phyloP scores from a whole-genome alignment of 164 flowering plant genomes.

The Vitis rotundifolia region DNA sequence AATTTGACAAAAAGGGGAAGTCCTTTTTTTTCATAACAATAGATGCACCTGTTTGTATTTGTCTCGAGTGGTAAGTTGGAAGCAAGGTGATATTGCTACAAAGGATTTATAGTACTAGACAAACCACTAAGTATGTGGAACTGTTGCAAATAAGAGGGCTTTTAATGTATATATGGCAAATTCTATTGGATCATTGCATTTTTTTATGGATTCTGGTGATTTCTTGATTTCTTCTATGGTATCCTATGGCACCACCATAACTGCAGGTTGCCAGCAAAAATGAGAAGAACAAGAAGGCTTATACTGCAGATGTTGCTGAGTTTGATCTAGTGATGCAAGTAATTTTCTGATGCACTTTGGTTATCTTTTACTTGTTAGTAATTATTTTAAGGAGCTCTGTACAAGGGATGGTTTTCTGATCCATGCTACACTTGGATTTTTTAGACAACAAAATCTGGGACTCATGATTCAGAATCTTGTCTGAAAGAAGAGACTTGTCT shows the following conservation, averaged over 20 bases:
- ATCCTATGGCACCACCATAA: not conserved
- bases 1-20: not conserved
- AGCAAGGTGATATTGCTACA: too few species aligned
- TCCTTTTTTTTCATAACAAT: not conserved
- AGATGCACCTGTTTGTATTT: not conserved
- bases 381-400: not conserved
- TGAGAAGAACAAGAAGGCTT: constrained; percentile 41
- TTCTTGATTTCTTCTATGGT: too few species aligned
- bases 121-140: too few species aligned
- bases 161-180: too few species aligned
- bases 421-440: not conserved
- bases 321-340: constrained; percentile 97
- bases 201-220: not conserved
- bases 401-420: not conserved
- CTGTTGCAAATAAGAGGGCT: too few species aligned
- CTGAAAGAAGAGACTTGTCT: constrained; percentile 78
- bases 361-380: not conserved
- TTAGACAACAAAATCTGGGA: constrained; percentile 87
- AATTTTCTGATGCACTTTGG: not conserved
- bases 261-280: constrained; percentile 58
- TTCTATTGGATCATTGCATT: not conserved
- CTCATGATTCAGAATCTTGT: constrained; percentile 89
- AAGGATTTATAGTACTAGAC: too few species aligned
- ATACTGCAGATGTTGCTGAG: constrained; percentile 65
- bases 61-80: too few species aligned